Conservation (phyloP, 495 filamentous ascomycete genomes). For the Letharia lupina region DNA sequence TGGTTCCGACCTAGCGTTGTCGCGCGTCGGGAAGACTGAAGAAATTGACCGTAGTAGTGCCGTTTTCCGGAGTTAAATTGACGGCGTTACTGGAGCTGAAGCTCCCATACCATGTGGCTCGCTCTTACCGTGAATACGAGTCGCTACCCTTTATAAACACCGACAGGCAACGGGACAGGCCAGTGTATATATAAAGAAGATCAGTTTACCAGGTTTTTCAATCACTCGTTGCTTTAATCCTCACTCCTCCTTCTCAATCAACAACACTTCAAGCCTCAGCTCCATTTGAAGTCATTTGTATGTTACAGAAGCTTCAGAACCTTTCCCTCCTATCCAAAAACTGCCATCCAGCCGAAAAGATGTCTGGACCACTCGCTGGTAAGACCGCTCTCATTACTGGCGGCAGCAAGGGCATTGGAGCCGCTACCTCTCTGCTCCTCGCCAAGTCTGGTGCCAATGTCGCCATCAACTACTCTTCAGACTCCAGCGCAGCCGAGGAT, state of each 20-base stretch:
- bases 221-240: neutral
- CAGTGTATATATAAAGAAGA: neutral
- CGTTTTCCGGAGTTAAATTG: neutral
- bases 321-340: neutral
- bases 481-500: conserved; percentile 44
- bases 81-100: neutral
- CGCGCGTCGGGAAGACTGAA: no score
- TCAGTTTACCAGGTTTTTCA: neutral
- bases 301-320: neutral
- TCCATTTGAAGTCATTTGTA: neutral
- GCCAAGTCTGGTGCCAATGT: conserved; percentile 52
- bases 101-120: neutral
- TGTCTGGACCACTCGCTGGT: conserved; percentile 35
- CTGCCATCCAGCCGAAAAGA: neutral
- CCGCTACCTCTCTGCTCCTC: conserved; percentile 46
- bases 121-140: neutral
- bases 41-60: neutral
- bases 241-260: neutral
- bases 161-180: neutral
- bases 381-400: conserved; percentile 61
- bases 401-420: conserved; percentile 59
- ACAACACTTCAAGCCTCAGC: neutral
- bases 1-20: no score
- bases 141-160: neutral
- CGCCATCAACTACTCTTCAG: conserved; percentile 54